These are phyloP conservation scores for Tetrahymena malaccensis DNA, from an alignment of 73 alveolate species.

Conservation along the genomic window DNA sequence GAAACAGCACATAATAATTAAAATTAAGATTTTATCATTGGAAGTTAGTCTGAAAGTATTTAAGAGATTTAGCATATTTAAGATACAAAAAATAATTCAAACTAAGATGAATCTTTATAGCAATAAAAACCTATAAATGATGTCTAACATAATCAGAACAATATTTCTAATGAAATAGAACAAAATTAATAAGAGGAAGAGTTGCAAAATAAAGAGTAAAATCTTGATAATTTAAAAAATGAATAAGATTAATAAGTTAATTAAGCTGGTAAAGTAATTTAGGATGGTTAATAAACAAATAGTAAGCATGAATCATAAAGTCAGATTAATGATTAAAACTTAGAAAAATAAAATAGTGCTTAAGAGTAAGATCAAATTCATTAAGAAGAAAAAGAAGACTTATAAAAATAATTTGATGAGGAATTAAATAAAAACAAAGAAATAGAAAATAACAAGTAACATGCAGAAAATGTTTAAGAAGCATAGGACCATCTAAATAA, in stretches of 20 bases:
- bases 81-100: background rate
- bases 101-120: background rate
- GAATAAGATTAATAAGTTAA: background rate
- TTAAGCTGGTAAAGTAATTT: background rate
- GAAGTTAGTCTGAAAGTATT: background rate
- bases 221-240: background rate
- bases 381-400: background rate
- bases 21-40: background rate
- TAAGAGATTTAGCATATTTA: background rate
- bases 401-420: background rate
- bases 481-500: background rate
- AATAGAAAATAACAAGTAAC: background rate
- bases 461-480: background rate
- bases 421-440: background rate
- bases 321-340: too few species aligned
- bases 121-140: too few species aligned
- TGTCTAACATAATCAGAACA: too few species aligned
- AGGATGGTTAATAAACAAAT: background rate
- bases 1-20: background rate
- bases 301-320: background rate
- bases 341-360: too few species aligned
- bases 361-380: too few species aligned
- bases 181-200: background rate
- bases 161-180: too few species aligned
- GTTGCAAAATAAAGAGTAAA: too few species aligned